Conservation (phyloP, 1,139 yeast genomes). For the Suhomyces coccinellae region DNA sequence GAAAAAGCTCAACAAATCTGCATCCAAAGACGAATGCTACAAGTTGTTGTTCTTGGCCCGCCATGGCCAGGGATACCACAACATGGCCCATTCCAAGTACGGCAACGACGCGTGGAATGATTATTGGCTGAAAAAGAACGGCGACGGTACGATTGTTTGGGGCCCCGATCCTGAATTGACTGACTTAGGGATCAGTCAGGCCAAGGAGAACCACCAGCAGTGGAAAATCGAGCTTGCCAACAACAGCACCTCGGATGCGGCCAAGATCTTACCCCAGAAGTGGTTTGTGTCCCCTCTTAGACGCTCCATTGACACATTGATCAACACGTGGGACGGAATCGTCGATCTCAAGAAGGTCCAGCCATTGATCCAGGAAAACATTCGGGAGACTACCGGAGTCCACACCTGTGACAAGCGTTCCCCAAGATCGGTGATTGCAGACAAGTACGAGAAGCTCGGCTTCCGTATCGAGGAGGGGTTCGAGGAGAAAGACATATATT, state of each 20-base stretch:
- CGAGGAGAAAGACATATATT: constrained; percentile 42
- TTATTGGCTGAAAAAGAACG: constrained; percentile 43
- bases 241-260: background rate
- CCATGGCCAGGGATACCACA: constrained; percentile 51
- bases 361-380: constrained; percentile 42
- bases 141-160: constrained; percentile 47
- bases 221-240: constrained; percentile 18
- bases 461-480: constrained; percentile 42
- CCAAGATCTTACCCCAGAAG: constrained; percentile 26
- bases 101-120: constrained; percentile 47
- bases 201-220: constrained; percentile 27
- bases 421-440: constrained; percentile 30
- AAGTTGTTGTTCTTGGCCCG: constrained; percentile 45
- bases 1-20: constrained; percentile 28
- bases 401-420: constrained; percentile 48
- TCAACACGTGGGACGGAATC: constrained; percentile 28
- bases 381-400: constrained; percentile 46
- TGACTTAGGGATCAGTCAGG: constrained; percentile 41
- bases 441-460: constrained; percentile 27
- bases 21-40: constrained; percentile 26
- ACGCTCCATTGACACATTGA: constrained; percentile 40
- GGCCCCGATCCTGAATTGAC: constrained; percentile 51
- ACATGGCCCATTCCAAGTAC: constrained; percentile 42
- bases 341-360: constrained; percentile 26
- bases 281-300: constrained; percentile 41